Evolutionary conservation across 176 grass and related monocot species (phyloP).

Genomic region (Juncus inflexus): DNA sequence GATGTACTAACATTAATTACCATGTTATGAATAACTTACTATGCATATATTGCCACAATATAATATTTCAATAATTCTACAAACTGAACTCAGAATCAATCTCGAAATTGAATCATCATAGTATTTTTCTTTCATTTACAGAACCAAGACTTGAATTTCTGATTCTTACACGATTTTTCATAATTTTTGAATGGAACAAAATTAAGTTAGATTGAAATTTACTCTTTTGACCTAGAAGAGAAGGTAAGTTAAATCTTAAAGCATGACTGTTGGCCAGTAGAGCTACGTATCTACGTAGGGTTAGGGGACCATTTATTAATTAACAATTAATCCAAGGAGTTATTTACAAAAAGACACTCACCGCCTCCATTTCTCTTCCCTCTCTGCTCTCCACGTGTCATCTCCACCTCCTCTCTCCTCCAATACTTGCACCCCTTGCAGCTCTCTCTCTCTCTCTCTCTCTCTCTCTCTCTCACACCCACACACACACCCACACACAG

Average conservation of each 20-base stretch:
- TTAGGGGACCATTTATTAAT: neutral
- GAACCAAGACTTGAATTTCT: no score
- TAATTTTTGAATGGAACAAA: no score
- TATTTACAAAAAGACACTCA: constrained; percentile 16
- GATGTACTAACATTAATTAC: no score
- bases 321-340: constrained; percentile 2
- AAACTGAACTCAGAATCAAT: no score
- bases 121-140: no score
- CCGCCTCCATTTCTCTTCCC: neutral
- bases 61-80: no score
- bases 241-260: neutral
- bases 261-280: constrained; percentile 4
- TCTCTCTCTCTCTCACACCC: constrained; percentile 3
- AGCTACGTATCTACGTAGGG: no score
- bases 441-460: neutral
- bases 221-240: neutral
- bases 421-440: constrained; percentile 18
- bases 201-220: neutral
- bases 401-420: constrained; percentile 1
- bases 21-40: no score
- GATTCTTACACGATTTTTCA: no score
- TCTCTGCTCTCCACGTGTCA: neutral
- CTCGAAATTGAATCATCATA: no score
- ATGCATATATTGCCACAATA: no score
- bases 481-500: no score